phyloP scores from a whole-genome alignment of 1,139 yeast genomes.

The Taphrina wiesneri region DNA sequence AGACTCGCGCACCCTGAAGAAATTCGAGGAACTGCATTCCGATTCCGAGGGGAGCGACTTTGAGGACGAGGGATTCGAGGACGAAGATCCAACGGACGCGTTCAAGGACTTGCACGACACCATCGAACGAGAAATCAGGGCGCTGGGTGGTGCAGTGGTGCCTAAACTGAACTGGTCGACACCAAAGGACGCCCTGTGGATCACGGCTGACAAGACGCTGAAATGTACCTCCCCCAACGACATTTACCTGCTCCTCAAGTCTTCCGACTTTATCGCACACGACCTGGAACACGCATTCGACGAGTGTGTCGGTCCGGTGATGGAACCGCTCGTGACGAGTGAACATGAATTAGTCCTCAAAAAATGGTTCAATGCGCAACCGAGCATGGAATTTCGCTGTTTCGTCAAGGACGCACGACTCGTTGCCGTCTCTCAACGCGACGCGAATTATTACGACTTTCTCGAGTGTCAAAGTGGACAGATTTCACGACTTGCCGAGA shows the following conservation, averaged over 20 bases:
- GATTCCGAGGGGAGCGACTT: conserved; percentile 45
- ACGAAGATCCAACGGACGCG: conserved; percentile 45
- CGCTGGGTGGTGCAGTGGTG: conserved; percentile 61
- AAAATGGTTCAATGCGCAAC: conserved; percentile 78
- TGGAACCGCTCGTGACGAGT: conserved; percentile 32
- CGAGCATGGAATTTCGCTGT: conserved; percentile 86
- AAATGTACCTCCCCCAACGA: conserved; percentile 71
- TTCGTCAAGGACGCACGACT: conserved; percentile 66
- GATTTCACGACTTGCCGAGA: conserved; percentile 54
- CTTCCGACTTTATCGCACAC: conserved; percentile 83
- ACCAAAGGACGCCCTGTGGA: conserved; percentile 94
- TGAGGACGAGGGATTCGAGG: conserved; percentile 27
- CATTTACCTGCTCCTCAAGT: conserved; percentile 72
- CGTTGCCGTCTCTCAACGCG: conserved; percentile 80
- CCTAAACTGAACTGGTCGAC: conserved; percentile 97
- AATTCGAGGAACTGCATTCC: conserved; percentile 56
- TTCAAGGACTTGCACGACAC: conserved; percentile 63
- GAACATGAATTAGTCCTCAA: conserved; percentile 69
- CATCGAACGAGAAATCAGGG: conserved; percentile 51
- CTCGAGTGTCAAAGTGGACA: conserved; percentile 54
- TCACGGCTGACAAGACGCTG: conserved; percentile 72
- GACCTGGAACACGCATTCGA: conserved; percentile 76
- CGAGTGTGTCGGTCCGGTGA: conserved; percentile 39
- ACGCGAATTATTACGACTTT: conserved; percentile 76
- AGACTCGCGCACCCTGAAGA: conserved; percentile 63